Evolutionary conservation across 176 grass and related monocot species (phyloP).

Genomic region (Phoenix dactylifera): DNA sequence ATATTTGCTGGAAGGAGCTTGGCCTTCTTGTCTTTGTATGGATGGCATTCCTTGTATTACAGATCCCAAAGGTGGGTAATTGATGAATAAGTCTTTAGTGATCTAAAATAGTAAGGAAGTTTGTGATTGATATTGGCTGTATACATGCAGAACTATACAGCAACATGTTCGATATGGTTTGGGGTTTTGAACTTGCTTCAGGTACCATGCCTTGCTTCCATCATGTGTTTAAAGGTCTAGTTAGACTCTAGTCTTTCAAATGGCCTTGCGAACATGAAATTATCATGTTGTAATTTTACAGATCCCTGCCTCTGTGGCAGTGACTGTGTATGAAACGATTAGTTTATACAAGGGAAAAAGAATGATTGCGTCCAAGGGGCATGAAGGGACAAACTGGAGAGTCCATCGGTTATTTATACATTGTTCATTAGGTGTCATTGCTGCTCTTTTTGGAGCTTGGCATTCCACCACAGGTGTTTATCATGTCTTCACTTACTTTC

Average conservation of each 20-base stretch:
- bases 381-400: conserved; percentile 14
- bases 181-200: conserved; percentile 70
- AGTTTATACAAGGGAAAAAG: conserved; percentile 31
- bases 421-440: too few species aligned
- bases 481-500: too few species aligned
- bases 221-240: not conserved
- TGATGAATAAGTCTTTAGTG: not conserved
- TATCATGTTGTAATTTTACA: not conserved
- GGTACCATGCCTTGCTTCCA: conserved; percentile 18
- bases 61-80: conserved; percentile 50
- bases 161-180: conserved; percentile 48
- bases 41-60: conserved; percentile 62
- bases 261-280: not conserved
- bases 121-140: conserved; percentile 4
- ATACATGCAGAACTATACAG: conserved; percentile 37
- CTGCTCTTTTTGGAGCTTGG: too few species aligned
- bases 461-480: too few species aligned
- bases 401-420: too few species aligned
- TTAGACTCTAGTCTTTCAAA: not conserved
- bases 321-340: conserved; percentile 18
- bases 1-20: conserved; percentile 68
- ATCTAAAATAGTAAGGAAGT: not conserved
- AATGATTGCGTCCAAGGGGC: conserved; percentile 30
- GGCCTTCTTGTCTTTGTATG: conserved; percentile 61
- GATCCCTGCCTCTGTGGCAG: conserved; percentile 26